phyloP scores from a whole-genome alignment of 768 basidiomycete genomes.

The Naganishia onofrii region DNA sequence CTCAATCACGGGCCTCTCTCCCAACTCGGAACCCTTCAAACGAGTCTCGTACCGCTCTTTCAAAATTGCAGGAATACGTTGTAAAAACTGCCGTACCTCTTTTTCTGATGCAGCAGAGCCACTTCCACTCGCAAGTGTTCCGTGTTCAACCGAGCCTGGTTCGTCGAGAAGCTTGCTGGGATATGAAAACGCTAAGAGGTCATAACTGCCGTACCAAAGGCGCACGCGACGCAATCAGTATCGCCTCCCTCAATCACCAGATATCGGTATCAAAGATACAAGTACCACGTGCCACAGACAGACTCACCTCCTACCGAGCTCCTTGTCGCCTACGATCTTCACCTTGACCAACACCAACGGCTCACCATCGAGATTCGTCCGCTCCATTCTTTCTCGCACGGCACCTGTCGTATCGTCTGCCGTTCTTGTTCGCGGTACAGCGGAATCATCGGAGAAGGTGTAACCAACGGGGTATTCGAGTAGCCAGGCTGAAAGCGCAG shows the following conservation, averaged over 20 bases:
- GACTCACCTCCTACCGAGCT: not conserved
- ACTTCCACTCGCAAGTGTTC: not conserved
- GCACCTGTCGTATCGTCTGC: not conserved
- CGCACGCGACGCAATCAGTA: not conserved
- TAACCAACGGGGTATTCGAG: slow-evolving; percentile 18
- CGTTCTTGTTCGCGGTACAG: no score
- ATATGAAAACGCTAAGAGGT: slow-evolving; percentile 14
- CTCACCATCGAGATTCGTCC: slow-evolving; percentile 11
- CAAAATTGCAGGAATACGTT: not conserved
- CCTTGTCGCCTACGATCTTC: slow-evolving; percentile 2
- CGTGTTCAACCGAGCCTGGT: not conserved
- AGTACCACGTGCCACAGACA: not conserved
- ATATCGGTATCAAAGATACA: not conserved
- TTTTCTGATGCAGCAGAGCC: not conserved
- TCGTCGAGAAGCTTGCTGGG: not conserved
- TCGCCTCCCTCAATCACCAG: not conserved
- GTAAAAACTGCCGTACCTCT: not conserved
- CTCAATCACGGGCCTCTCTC: not conserved
- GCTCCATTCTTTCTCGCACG: not conserved
- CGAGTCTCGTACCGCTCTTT: slow-evolving; percentile 14
- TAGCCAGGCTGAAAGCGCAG: slow-evolving; percentile 8
- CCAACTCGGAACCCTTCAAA: not conserved
- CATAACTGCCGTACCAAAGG: not conserved
- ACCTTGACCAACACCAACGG: slow-evolving; percentile 21
- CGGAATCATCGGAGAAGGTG: slow-evolving; percentile 12